phyloP scores from a whole-genome alignment of 257 asterid genomes.

The Solanum lycopersicoides region DNA sequence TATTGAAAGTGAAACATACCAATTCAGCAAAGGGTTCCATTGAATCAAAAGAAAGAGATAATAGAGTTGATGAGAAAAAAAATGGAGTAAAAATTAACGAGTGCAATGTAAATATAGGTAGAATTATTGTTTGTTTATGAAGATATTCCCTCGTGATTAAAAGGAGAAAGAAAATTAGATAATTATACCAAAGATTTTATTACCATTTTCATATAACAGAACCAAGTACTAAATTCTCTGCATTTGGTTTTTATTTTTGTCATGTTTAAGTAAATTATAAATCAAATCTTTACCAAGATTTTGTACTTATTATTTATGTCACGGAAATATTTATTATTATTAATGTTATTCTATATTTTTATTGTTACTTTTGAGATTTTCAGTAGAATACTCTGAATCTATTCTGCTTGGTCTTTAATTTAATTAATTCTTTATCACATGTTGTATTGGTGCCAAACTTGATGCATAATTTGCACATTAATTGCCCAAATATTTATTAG shows the following conservation, averaged over 20 bases:
- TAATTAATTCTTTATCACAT: neutral
- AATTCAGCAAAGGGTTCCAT: slow-evolving; percentile 27
- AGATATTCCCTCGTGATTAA: neutral
- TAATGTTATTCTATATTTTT: neutral
- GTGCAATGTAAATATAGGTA: neutral
- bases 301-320: neutral
- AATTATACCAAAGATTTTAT: neutral
- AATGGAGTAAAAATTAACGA: neutral
- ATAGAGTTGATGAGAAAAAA: neutral
- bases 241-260: neutral
- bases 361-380: neutral
- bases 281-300: neutral
- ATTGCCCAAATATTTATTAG: neutral
- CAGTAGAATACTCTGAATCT: neutral
- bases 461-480: neutral
- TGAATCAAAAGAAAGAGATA: neutral
- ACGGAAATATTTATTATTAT: neutral
- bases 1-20: neutral
- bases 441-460: neutral
- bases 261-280: neutral
- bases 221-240: neutral
- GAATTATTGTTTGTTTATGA: neutral
- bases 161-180: neutral
- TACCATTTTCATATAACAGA: neutral
- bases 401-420: neutral